These are phyloP conservation scores for Stemphylium vesicarium DNA, from an alignment of 2,329 filamentous ascomycete genomes.

Conservation along the genomic window DNA sequence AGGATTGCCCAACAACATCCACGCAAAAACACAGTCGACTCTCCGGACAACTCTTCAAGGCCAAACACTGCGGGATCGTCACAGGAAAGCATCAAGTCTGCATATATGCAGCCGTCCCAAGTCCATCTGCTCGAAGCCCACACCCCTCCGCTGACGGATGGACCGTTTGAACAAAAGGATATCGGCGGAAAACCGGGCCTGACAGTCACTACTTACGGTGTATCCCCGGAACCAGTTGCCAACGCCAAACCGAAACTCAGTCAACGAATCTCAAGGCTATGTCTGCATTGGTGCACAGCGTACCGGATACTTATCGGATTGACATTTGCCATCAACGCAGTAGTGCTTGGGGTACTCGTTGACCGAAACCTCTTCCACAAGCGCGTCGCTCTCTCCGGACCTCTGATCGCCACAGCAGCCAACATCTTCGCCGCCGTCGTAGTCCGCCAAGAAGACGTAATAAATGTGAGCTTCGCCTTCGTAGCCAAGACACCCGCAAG, in stretches of 20 bases:
- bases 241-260: not conserved
- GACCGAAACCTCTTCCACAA: not conserved
- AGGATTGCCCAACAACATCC: not conserved
- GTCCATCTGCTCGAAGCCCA: too few species aligned
- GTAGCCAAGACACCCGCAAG: constrained; percentile 36
- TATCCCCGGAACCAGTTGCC: not conserved
- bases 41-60: not conserved
- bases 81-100: not conserved
- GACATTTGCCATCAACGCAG: constrained; percentile 16
- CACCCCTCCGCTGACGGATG: not conserved
- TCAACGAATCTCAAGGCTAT: constrained; percentile 3
- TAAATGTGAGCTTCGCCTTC: constrained; percentile 38
- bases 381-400: not conserved
- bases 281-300: constrained; percentile 24
- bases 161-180: not conserved
- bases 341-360: not conserved
- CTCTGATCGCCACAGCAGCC: constrained; percentile 38
- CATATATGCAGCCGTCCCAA: not conserved
- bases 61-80: not conserved
- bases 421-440: constrained; percentile 45
- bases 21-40: not conserved
- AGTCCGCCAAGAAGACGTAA: constrained; percentile 42
- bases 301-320: constrained; percentile 24
- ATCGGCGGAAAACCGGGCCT: not conserved
- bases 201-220: not conserved